Evolutionary conservation across 2,329 filamentous ascomycete species (phyloP).

Genomic region (Laburnicola sp.): DNA sequence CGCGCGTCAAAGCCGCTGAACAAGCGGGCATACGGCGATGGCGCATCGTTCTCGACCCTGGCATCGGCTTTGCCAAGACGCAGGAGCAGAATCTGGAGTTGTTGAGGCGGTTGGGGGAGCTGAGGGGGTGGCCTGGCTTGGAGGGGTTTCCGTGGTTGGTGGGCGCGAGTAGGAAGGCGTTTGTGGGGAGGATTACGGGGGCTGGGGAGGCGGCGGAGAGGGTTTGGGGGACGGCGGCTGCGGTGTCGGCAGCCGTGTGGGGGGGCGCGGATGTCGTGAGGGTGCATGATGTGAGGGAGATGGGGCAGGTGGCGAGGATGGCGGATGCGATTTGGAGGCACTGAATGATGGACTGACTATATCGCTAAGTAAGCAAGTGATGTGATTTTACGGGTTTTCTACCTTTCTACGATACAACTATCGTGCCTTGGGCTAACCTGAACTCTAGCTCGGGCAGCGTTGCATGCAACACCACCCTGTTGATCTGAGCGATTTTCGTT

Average conservation of each 20-base stretch:
- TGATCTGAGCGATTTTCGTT: no score
- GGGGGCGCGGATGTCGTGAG: conserved; percentile 90
- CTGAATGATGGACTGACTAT: background rate
- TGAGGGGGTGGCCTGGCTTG: conserved; percentile 57
- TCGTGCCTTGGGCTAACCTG: no score
- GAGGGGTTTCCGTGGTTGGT: conserved; percentile 82
- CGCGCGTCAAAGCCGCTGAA: conserved; percentile 74
- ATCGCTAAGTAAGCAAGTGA: no score
- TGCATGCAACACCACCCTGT: no score
- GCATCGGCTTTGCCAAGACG: conserved; percentile 90
- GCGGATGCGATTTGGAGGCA: conserved; percentile 86
- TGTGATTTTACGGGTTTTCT: no score
- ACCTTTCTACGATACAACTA: no score
- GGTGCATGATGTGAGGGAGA: conserved; percentile 87
- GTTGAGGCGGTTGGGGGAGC: conserved; percentile 65
- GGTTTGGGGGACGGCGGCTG: conserved; percentile 83
- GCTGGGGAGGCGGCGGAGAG: conserved; percentile 71
- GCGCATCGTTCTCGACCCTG: conserved; percentile 93
- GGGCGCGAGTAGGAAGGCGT: conserved; percentile 85
- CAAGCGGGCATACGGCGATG: conserved; percentile 82
- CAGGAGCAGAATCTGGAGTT: conserved; percentile 79
- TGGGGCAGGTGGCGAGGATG: conserved; percentile 82
- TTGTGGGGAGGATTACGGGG: conserved; percentile 81
- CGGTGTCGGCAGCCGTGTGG: conserved; percentile 80
- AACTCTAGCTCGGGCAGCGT: no score